Evolutionary conservation across 2,329 filamentous ascomycete genomes (phyloP), one percentile per base, ranked within the genome.

Genomic region (Ascochyta pisi): DNA sequence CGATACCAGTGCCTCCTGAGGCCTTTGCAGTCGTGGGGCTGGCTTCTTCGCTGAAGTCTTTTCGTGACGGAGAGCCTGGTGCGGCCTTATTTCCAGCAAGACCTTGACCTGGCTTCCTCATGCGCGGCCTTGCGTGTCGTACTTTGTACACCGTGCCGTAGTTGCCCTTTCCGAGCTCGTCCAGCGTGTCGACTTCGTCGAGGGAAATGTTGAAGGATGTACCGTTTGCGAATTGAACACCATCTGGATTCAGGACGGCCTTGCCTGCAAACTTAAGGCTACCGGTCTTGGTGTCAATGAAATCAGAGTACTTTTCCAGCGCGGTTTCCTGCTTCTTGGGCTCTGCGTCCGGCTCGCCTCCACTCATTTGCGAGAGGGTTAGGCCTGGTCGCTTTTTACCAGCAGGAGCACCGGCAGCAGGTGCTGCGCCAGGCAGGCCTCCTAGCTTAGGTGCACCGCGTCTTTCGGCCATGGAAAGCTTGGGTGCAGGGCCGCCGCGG

Each of bases 101-200:
- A 26, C 86, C 86, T 64, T 84, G 78, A 2, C 86, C 86, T 8
- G 83, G 82, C 69, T 82, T 82, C 50, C 86, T 81, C 73, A 88
- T 82, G 42, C 82, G 82, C 7, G 86, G 86, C 69, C 92, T 88
- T 53, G 90, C 87, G 77, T 99, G 95, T 67, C 89, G 87, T 54
- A 98, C 95, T 76, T 95, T 97, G 83, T 96, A 98, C 4, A 99
- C 95, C 1, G 94, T 98, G 57, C 95, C 95, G 69, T 99, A 99
- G 74, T 99, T 99, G 37, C 95, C 95, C 77, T 98, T 99, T 42
- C 95, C 95, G 12, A 99, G 81, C 79, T 99, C 95, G 59, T 94
- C 92, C 54, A 98, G 74, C 1, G 91, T 94, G 67, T 98, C 92
- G 6, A 99, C 90, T 75, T 99, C 94, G 70, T 99, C 94, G 38